Base-by-base conservation (phyloP, 1,284 basidiomycete genomes). In the Trichosporon sp. region DNA sequence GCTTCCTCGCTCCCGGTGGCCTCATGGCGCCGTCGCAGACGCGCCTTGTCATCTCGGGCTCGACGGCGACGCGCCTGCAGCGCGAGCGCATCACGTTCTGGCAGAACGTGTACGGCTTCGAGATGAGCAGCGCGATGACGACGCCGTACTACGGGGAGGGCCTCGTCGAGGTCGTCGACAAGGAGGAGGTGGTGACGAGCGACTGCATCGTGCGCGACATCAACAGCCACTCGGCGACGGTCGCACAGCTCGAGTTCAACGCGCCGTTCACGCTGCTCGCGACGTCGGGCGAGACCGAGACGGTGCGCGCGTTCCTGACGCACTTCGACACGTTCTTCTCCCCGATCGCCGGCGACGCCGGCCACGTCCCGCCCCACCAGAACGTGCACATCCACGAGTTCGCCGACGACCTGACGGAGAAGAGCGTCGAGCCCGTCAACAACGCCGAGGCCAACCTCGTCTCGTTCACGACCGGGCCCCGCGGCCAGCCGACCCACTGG, bases 311-410 rank as follows among this genome's bases (percentile, higher is more conserved):
- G 3, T 89, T 98, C 83, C 86, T 96, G 29, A 88, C 94, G n/a
- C 95, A 95, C 84, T 98, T 98, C 77, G 95, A 98, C 83, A 91
- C 90, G 0, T 96, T 94, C 86, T 97, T 98, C 86, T 89, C 89
- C 1, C 81, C 86, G 3, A 85, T 86, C 38, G 87, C 89, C 9
- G 76, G 78, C 63, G 65, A 68, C 34, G 68, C 63, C 31, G 75
- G 75, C 9, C 87, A 87, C 6, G 82, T 91, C 3, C 78, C 87
- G 0, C 84, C 86, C 29, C 70, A 71, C 3, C 74, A 80, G 27
- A 71, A 74, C 29, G 80, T 81, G 25, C 70, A 76, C 60, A 76
- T 81, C 27, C 65, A 74, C 32, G 62, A 67, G 38, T 80, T 79
- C 66, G 71, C 73, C 1, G 74, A 77, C 65, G 72, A 77, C 64